Base-by-base conservation (phyloP, 176 grass and related monocot species). In the Urochloa ruziziensis region DNA sequence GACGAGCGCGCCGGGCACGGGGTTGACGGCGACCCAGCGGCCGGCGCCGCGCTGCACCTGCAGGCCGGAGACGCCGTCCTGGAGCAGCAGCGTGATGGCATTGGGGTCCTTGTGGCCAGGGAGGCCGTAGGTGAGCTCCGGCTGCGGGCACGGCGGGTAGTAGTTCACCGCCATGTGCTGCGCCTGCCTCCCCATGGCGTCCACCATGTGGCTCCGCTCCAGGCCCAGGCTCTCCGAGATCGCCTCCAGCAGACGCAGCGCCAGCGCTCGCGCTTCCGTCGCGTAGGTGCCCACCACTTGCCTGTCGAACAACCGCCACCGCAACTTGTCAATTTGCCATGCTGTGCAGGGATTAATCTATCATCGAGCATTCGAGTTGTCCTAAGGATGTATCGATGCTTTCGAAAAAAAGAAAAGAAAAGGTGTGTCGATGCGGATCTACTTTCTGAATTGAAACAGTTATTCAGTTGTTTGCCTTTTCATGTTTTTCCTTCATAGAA, bases 121-220 rank as follows among this genome's bases (percentile, higher is more conserved):
- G 15, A 98, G 82, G 0, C 96, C 96, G 62, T 90, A 95, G 21
- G 96, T 98, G 17, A 95, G 96, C 80, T 98, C 96, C 25, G 96
- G 96, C 81, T 93, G 90, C 67, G 91, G 96, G 82, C 96, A 98
- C 33, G 84, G 91, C 16, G 96, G 96, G 72, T 98, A 98, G 79
- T 93, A 98, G 65, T 98, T 98, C 40, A 98, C 83, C 6, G 92
- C 96, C 96, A 98, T 98, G 84, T 95, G 96, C 80, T 98, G 96
- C 3, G 91, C 96, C 1, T 98, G 96, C 70, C 84, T 75, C 25
- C 93, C 96, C 74, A 98, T 89, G 67, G 87, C 92, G n/a, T 66
- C 62, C 86, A 86, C 92, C 92, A 98, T 98, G 84, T 95, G 84
- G 49, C 85, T 82, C 61, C 82, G 87, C 32, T 91, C 89, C 39